phyloP scores from a whole-genome alignment of 768 basidiomycete species.

The Coprinopsis sp. region DNA sequence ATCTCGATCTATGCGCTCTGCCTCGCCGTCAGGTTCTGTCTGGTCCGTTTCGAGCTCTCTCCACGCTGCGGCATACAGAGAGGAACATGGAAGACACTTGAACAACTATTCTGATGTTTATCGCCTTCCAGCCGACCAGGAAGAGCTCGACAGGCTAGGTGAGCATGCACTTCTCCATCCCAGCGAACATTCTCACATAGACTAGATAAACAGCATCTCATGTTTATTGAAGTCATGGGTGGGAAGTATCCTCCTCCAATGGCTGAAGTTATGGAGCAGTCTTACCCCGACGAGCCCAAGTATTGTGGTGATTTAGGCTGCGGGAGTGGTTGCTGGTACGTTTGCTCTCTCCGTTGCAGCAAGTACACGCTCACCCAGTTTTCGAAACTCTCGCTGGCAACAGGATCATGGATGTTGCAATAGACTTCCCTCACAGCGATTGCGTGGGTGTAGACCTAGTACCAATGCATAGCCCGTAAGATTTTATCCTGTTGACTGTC shows the following conservation, averaged over 20 bases:
- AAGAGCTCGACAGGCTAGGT: conserved; percentile 73
- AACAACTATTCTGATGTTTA: conserved; percentile 83
- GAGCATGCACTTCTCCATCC: conserved; percentile 16
- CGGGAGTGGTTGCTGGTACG: conserved; percentile 72
- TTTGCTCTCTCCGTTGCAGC: background rate
- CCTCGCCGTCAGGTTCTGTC: conserved; percentile 60
- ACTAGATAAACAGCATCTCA: conserved; percentile 61
- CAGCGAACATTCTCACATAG: background rate
- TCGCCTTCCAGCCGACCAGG: conserved; percentile 71
- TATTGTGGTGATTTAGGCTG: conserved; percentile 72
- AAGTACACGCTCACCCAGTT: background rate
- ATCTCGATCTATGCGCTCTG: background rate
- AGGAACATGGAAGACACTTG: conserved; percentile 64
- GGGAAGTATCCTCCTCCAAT: conserved; percentile 58
- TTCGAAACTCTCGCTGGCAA: background rate
- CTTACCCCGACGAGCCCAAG: conserved; percentile 48
- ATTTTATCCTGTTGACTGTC: conserved; percentile 1
- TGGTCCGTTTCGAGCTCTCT: conserved; percentile 64
- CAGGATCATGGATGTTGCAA: conserved; percentile 77
- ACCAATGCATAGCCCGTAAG: conserved; percentile 68
- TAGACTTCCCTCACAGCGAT: conserved; percentile 64
- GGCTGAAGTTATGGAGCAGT: conserved; percentile 44
- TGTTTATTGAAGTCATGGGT: conserved; percentile 63
- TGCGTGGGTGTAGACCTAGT: conserved; percentile 76
- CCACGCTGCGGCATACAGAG: conserved; percentile 57